Evolutionary conservation across 2,329 filamentous ascomycete genomes (phyloP), one percentile per base, ranked within the genome.

Genomic region (Stagonosporopsis tanaceti): DNA sequence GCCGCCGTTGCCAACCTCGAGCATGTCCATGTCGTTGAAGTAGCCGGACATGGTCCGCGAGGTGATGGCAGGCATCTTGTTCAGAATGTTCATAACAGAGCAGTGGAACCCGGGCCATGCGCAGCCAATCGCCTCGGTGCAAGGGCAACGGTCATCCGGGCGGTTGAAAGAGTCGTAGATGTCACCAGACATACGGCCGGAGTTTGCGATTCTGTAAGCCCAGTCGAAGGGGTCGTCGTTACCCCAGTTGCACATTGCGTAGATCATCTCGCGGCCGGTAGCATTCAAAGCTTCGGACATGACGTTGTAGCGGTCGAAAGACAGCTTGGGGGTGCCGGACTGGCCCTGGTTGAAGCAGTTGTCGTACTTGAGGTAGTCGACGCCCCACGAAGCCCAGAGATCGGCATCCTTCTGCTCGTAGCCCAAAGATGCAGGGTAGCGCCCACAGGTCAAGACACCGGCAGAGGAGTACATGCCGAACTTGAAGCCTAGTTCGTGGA

Each of bases 271-370:
- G 12, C 79, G 72, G 1, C 76, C 78, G 11, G 81, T 81, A 12
- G 71, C 69, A 53, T 81, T 82, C 32, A 82, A 71, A 0, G 82
- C 79, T n/a, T 79, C 68, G 15, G 78, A 78, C 77, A 82, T 83
- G 28, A 72, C 73, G 27, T 80, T 77, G 68, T 83, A 84, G 24
- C 80, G 77, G 46, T 79, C 75, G 59, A 77, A 81, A 4, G 78
- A 79, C 34, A 81, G 66, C 56, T 79, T 73, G 0, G 79, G 76
- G 2, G 76, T 81, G 12, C 82, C 81, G 17, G 78, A 79, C 53
- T 82, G 79, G 7, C 83, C 83, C 58, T 81, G 75, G 60, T 85
- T 84, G 67, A 79, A 84, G 73, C 84, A 86, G 65, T 85, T 85
- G 70, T 85, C 83, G 62, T 85, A 85, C 66, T 85, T 68, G 20